Evolutionary conservation across 1,139 yeast species (phyloP).

Genomic region (Taphrina deformans): DNA sequence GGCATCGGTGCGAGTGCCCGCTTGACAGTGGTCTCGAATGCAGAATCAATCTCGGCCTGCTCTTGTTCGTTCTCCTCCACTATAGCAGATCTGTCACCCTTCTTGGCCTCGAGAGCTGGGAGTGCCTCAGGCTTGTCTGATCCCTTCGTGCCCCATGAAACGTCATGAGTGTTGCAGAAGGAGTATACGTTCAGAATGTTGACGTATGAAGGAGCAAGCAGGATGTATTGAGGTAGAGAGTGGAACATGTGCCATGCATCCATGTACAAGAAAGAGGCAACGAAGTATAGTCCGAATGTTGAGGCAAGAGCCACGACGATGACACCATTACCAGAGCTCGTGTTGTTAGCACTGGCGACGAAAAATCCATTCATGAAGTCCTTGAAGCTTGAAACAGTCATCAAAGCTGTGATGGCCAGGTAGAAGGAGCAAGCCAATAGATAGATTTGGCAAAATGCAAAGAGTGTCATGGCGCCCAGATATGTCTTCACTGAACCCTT

Average conservation of each 20-base stretch:
- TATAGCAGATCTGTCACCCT: constrained; percentile 68
- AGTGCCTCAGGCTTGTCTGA: constrained; percentile 62
- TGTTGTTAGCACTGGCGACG: constrained; percentile 43
- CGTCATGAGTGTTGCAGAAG: constrained; percentile 93
- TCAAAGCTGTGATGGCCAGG: constrained; percentile 46
- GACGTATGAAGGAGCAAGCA: constrained; percentile 85
- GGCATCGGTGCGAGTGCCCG: constrained; percentile 51
- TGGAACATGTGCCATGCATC: constrained; percentile 97
- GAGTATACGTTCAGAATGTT: constrained; percentile 75
- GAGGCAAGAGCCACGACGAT: constrained; percentile 81
- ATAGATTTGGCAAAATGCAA: constrained; percentile 49
- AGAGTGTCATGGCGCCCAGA: constrained; percentile 44
- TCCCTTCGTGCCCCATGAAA: constrained; percentile 98
- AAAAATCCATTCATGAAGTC: constrained; percentile 35
- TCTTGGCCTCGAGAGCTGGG: constrained; percentile 55
- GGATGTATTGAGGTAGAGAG: constrained; percentile 78
- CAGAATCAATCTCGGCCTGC: constrained; percentile 61
- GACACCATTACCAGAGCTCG: constrained; percentile 46
- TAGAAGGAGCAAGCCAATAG: constrained; percentile 47
- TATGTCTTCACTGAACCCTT: constrained; percentile 48
- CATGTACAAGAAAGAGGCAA: constrained; percentile 71
- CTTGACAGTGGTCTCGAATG: constrained; percentile 42
- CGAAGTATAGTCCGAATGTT: constrained; percentile 84
- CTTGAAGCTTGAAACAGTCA: constrained; percentile 38
- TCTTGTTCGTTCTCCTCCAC: constrained; percentile 72